Conservation (phyloP, 352 stramenopile genomes). For the Globisporangium perplexum region DNA sequence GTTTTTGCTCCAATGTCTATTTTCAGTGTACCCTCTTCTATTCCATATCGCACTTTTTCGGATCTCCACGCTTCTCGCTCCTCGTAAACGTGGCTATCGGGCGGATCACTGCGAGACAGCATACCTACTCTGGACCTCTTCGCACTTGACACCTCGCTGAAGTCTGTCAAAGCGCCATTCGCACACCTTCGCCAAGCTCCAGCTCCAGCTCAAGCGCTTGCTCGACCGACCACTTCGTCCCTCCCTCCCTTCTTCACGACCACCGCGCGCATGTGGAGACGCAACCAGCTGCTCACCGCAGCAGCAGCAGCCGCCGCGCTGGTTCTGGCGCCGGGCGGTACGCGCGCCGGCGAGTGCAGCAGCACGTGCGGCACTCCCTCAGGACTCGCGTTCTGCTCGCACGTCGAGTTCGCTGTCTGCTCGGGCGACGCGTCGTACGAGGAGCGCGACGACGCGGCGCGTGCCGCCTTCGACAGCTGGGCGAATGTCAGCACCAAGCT, state of each 20-base stretch:
- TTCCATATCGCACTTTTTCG: background rate
- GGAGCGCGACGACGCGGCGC: conserved; percentile 43
- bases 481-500: conserved; percentile 36
- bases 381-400: conserved; percentile 66
- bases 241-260: background rate
- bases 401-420: conserved; percentile 75
- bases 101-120: background rate
- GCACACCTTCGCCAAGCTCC: background rate
- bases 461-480: conserved; percentile 37
- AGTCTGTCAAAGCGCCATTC: background rate
- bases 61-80: background rate
- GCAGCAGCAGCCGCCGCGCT: conserved; percentile 1
- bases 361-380: conserved; percentile 74
- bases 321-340: background rate
- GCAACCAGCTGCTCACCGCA: background rate
- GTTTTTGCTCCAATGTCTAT: too few relatives aligned
- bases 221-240: background rate
- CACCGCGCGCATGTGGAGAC: background rate
- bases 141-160: background rate
- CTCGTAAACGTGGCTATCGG: background rate
- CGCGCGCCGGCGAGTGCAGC: conserved; percentile 32
- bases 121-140: too few relatives aligned
- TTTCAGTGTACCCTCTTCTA: background rate
- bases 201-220: background rate
- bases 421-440: conserved; percentile 49